Evolutionary conservation across 2,329 filamentous ascomycete genomes (phyloP).

Genomic region (Alternaria infectoria): DNA sequence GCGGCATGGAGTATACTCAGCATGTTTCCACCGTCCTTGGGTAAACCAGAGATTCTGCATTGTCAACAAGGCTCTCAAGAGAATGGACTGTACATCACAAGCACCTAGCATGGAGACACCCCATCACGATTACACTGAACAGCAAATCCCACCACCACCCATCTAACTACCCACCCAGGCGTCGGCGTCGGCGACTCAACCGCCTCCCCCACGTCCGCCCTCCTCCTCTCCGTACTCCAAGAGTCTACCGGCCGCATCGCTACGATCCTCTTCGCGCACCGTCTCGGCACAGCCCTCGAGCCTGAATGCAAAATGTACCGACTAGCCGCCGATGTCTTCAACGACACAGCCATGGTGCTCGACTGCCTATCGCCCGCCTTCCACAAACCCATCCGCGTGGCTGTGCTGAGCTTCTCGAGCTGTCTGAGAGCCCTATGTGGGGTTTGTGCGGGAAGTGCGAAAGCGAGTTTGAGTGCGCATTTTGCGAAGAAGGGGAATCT

Average conservation of each 20-base stretch:
- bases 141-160: background rate
- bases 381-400: conserved; percentile 63
- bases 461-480: conserved; percentile 88
- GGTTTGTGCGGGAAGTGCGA: conserved; percentile 86
- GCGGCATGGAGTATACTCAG: background rate
- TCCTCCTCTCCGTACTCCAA: conserved; percentile 83
- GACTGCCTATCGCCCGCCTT: conserved; percentile 81
- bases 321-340: conserved; percentile 85
- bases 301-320: conserved; percentile 91
- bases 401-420: conserved; percentile 63
- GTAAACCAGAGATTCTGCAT: background rate
- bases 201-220: conserved; percentile 78
- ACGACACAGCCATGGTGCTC: conserved; percentile 84
- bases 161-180: conserved; percentile 49
- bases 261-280: conserved; percentile 85
- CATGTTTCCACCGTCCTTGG: background rate
- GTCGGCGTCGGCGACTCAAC: conserved; percentile 84
- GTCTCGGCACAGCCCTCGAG: conserved; percentile 80
- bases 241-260: conserved; percentile 81
- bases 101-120: background rate
- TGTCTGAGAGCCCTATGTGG: conserved; percentile 76
- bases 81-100: background rate
- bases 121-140: background rate
- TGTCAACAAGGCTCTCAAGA: background rate
- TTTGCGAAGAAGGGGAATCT: conserved; percentile 88